phyloP scores from a whole-genome alignment of 2,329 filamentous ascomycete genomes.

The Fusarium humuli region DNA sequence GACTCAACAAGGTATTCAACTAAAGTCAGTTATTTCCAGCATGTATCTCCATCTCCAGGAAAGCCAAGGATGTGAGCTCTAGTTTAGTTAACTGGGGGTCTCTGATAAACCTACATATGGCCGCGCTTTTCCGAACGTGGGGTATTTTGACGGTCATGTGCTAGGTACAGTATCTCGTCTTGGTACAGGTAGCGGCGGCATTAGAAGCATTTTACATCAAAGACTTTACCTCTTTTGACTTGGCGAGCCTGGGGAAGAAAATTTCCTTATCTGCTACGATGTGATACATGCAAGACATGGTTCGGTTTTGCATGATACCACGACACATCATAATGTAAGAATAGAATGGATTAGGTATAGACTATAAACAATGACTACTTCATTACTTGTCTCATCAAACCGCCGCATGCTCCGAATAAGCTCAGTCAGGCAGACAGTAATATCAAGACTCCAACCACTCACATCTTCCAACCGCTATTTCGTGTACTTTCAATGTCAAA shows the following conservation, averaged over 20 bases:
- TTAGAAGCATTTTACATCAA: conserved; percentile 10
- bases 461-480: conserved; percentile 2
- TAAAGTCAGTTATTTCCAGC: background rate
- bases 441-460: background rate
- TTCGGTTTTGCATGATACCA: background rate
- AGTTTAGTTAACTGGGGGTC: conserved; percentile 12
- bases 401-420: background rate
- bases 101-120: conserved; percentile 17
- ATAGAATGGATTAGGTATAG: conserved; percentile 7
- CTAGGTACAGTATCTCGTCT: conserved; percentile 2
- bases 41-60: background rate
- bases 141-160: conserved; percentile 41
- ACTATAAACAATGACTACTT: background rate
- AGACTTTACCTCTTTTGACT: conserved; percentile 24
- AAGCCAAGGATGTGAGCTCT: conserved; percentile 18
- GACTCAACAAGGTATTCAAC: background rate
- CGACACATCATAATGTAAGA: background rate
- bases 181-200: conserved; percentile 9
- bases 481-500: conserved; percentile 8
- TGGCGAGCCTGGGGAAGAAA: conserved; percentile 21
- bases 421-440: background rate
- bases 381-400: background rate
- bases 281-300: background rate
- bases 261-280: conserved; percentile 18
- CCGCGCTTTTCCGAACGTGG: conserved; percentile 47